These are phyloP conservation scores for Suhomyces wounanorum DNA, from an alignment of 1,139 yeast genomes.

Conservation along the genomic window DNA sequence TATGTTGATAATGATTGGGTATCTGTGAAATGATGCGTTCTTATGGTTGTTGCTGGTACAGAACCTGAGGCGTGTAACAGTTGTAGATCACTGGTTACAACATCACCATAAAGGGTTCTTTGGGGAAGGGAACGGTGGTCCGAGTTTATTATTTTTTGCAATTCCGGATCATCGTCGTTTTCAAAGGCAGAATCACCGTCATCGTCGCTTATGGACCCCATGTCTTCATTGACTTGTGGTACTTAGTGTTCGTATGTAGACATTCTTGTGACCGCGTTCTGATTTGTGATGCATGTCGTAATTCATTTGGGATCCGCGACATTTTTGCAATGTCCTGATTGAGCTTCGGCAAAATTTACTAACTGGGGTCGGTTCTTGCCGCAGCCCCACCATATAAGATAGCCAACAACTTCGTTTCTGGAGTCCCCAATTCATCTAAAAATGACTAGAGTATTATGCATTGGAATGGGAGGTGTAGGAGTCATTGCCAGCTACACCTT, in stretches of 20 bases:
- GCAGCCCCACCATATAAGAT: slow-evolving; percentile 3
- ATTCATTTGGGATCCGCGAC: background rate
- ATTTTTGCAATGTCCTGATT: slow-evolving; percentile 10
- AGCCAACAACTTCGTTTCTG: background rate
- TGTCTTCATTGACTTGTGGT: background rate
- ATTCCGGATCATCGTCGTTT: slow-evolving; percentile 15
- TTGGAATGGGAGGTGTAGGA: slow-evolving; percentile 80
- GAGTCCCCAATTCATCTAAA: background rate
- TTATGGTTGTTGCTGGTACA: slow-evolving; percentile 14
- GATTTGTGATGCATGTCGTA: background rate
- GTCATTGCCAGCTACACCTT: slow-evolving; percentile 66
- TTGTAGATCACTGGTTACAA: background rate
- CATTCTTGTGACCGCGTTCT: background rate
- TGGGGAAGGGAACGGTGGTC: slow-evolving; percentile 12
- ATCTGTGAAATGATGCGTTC: slow-evolving; percentile 56
- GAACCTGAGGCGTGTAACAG: background rate
- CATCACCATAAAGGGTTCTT: slow-evolving; percentile 16
- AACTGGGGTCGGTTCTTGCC: slow-evolving; percentile 2
- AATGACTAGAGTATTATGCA: slow-evolving; percentile 46
- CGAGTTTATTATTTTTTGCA: slow-evolving; percentile 10
- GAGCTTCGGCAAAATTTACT: slow-evolving; percentile 11
- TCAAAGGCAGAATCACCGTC: slow-evolving; percentile 10
- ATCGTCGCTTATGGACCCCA: slow-evolving; percentile 2
- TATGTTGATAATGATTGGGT: slow-evolving; percentile 48
- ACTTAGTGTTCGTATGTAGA: background rate